Evolutionary conservation across 805 yeast genomes (phyloP).

Genomic region (Lipomyces spencermartinsiae): DNA sequence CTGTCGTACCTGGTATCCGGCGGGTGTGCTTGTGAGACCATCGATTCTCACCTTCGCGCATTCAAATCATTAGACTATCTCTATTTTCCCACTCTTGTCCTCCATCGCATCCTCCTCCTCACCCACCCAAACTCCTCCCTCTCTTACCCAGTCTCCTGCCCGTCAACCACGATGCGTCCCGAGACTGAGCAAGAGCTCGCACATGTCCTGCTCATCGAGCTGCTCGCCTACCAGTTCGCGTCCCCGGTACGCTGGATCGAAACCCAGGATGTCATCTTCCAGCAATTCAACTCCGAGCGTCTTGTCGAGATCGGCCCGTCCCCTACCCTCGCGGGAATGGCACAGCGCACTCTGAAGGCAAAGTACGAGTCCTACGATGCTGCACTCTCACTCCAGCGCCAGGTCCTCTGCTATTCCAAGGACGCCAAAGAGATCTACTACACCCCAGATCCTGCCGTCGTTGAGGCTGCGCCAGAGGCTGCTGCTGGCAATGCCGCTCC

Average conservation of each 20-base stretch:
- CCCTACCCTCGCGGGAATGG: constrained; percentile 99
- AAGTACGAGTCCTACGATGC: constrained; percentile 98
- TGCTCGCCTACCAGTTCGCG: constrained; percentile 97
- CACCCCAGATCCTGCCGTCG: constrained; percentile 56
- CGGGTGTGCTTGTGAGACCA: background rate
- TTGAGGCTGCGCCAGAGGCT: constrained; percentile 44
- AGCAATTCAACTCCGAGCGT: constrained; percentile 93
- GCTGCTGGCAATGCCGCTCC: constrained; percentile 57
- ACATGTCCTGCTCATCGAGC: constrained; percentile 90
- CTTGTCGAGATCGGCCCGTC: constrained; percentile 99
- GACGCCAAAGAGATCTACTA: constrained; percentile 96
- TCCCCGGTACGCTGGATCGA: constrained; percentile 99
- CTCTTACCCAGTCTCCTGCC: background rate
- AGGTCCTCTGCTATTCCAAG: constrained; percentile 92
- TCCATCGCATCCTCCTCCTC: constrained; percentile 11
- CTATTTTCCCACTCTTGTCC: constrained; percentile 5
- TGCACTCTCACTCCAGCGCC: constrained; percentile 89
- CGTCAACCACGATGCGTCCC: constrained; percentile 66
- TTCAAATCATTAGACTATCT: constrained; percentile 1
- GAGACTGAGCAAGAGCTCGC: constrained; percentile 98
- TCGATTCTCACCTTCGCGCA: background rate
- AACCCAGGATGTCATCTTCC: constrained; percentile 96
- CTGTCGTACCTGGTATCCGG: background rate
- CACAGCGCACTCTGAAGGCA: constrained; percentile 91
- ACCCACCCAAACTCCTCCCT: constrained; percentile 4